These are phyloP conservation scores for Alternaria triticina DNA, from an alignment of 2,329 filamentous ascomycete genomes.

Conservation along the genomic window DNA sequence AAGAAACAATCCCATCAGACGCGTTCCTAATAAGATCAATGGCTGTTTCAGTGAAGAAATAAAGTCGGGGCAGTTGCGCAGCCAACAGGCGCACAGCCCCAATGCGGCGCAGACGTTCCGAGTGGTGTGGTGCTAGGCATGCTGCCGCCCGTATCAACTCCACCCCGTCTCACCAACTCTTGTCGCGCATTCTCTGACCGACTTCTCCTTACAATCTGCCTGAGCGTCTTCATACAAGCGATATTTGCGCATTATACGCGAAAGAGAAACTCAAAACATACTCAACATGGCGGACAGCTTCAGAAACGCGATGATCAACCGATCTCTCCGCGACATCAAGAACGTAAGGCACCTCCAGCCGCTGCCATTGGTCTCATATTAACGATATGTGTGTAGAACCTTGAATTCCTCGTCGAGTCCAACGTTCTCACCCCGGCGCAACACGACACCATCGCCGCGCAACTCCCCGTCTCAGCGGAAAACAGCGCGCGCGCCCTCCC, in stretches of 20 bases:
- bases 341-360: constrained; percentile 64
- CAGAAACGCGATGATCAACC: constrained; percentile 71
- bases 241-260: neutral
- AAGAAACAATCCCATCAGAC: neutral
- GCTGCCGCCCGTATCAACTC: constrained; percentile 15
- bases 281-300: constrained; percentile 52
- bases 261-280: neutral
- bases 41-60: neutral
- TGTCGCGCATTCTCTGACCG: constrained; percentile 4
- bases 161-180: constrained; percentile 4
- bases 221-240: neutral
- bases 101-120: constrained; percentile 22
- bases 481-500: constrained; percentile 55
- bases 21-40: neutral
- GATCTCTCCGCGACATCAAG: constrained; percentile 86
- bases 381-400: constrained; percentile 71
- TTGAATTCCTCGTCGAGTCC: constrained; percentile 85
- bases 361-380: neutral
- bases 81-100: constrained; percentile 24
- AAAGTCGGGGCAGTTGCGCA: constrained; percentile 1
- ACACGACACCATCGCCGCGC: constrained; percentile 74
- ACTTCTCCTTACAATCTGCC: neutral
- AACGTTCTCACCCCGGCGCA: constrained; percentile 76
- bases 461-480: constrained; percentile 78
- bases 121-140: constrained; percentile 13